Evolutionary conservation across 2,329 filamentous ascomycete species (phyloP), one percentile per base, ranked within the genome.

Genomic region (Ophiostoma australiae): DNA sequence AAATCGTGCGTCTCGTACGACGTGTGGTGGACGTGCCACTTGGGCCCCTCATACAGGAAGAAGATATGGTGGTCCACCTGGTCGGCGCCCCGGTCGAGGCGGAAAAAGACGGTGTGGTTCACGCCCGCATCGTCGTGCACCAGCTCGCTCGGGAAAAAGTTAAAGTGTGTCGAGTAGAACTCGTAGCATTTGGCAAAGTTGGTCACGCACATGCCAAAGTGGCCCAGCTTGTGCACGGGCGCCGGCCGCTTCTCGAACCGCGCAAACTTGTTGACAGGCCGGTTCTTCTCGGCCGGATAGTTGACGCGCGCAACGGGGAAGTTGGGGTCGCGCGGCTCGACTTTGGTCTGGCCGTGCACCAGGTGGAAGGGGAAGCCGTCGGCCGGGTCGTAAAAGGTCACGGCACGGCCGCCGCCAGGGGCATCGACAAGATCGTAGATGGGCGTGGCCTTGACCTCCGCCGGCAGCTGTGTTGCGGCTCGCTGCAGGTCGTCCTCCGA

Each of bases 1-100:
- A 90, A 90, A 77, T 92, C 89, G 75, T 90, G 86, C 4, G 90
- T 89, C 79, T 92, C 90, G 74, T 89, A 92, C 2, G 84, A 87
- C 23, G 85, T 86, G 79, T 92, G 90, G 77, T 92, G 89, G 2
- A 91, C 84, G 76, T 89, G 87, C 72, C 77, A 80, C 68, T 79
- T 77, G 63, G 79, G 77, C 0, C 82, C 83, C 73, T 84, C 79
- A 74, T 81, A 83, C 73, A 85, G 80, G 78, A 85, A 85, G 78
- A 85, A 85, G 70, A 77, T 78, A 78, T 85, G 84, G 76, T 85
- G 84, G 75, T 85, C 84, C 39, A 84, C 83, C 70, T 80, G 77
- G 58, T 83, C 78, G 37, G 76, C 74, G 37, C 83, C 83, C 17
- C 80, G 79, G 74, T 82, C 75, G 1, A 85, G 77, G 3, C 83